Conservation (phyloP, 1,139 yeast genomes). For the Kodamaea fungicola region DNA sequence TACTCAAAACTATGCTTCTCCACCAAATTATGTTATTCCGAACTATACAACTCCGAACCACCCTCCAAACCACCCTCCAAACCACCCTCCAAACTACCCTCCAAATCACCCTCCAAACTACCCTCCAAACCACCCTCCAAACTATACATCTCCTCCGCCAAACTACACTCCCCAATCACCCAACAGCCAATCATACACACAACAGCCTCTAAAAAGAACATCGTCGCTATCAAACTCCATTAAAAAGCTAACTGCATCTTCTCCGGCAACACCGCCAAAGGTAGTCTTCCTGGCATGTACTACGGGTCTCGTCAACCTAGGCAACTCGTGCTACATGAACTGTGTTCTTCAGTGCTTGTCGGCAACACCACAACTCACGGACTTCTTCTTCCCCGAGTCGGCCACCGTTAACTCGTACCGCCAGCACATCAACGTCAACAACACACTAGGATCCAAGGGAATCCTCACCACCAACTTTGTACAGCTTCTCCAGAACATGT, state of each 20-base stretch:
- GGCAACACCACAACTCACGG: conserved; percentile 41
- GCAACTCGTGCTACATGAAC: conserved; percentile 93
- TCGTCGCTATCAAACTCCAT: conserved; percentile 5
- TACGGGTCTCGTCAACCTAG: conserved; percentile 73
- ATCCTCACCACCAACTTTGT: conserved; percentile 73
- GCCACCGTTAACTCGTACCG: conserved; percentile 44
- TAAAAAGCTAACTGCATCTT: conserved; percentile 2
- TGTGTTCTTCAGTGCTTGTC: conserved; percentile 82
- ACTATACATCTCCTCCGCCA: too few species aligned
- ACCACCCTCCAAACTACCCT: too few species aligned
- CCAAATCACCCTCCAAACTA: too few species aligned
- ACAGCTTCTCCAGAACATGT: conserved; percentile 58
- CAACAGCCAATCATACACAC: too few species aligned
- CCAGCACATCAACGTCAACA: conserved; percentile 69
- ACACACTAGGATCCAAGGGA: conserved; percentile 82
- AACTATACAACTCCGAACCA: too few species aligned
- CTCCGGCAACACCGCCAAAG: not conserved
- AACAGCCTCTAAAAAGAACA: conserved; percentile 2
- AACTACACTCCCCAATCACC: too few species aligned
- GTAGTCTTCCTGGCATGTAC: conserved; percentile 27
- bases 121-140: too few species aligned
- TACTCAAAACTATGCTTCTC: too few species aligned
- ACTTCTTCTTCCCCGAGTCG: conserved; percentile 35
- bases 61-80: too few species aligned
- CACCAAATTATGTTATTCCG: too few species aligned